phyloP scores from a whole-genome alignment of 495 filamentous ascomycete species.

The Bathelium albidoporum region DNA sequence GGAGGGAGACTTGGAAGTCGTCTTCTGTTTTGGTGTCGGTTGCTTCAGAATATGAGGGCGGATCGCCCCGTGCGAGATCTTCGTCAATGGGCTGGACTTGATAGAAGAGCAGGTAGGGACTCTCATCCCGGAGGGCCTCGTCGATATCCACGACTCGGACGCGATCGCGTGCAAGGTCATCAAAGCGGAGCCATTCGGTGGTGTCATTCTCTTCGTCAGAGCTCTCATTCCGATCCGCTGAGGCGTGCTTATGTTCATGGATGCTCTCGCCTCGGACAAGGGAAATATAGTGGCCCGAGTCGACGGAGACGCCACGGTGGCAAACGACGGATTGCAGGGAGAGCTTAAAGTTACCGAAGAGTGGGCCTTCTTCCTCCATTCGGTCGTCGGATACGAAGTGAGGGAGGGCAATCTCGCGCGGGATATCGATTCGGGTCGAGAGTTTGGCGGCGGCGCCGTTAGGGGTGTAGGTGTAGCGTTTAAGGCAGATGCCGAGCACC shows the following conservation, averaged over 20 bases:
- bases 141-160: slow-evolving; percentile 70
- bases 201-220: slow-evolving; percentile 34
- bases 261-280: slow-evolving; percentile 51
- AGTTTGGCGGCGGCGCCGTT: slow-evolving; percentile 58
- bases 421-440: slow-evolving; percentile 81
- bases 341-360: slow-evolving; percentile 78
- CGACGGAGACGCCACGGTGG: slow-evolving; percentile 77
- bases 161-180: slow-evolving; percentile 66
- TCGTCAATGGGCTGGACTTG: slow-evolving; percentile 81
- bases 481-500: slow-evolving; percentile 82
- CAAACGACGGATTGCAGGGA: slow-evolving; percentile 82
- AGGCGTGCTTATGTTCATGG: slow-evolving; percentile 30
- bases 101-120: slow-evolving; percentile 90
- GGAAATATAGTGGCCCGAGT: slow-evolving; percentile 85
- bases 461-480: slow-evolving; percentile 70
- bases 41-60: slow-evolving; percentile 43
- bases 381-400: slow-evolving; percentile 82
- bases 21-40: slow-evolving; percentile 11
- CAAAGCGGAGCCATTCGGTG: slow-evolving; percentile 77
- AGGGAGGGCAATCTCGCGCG: slow-evolving; percentile 74
- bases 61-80: slow-evolving; percentile 38
- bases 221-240: slow-evolving; percentile 40
- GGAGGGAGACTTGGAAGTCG: neutral
- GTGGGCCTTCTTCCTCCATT: slow-evolving; percentile 49
- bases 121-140: slow-evolving; percentile 65